Evolutionary conservation across 805 yeast species (phyloP).

Genomic region (Komagataella pastoris): DNA sequence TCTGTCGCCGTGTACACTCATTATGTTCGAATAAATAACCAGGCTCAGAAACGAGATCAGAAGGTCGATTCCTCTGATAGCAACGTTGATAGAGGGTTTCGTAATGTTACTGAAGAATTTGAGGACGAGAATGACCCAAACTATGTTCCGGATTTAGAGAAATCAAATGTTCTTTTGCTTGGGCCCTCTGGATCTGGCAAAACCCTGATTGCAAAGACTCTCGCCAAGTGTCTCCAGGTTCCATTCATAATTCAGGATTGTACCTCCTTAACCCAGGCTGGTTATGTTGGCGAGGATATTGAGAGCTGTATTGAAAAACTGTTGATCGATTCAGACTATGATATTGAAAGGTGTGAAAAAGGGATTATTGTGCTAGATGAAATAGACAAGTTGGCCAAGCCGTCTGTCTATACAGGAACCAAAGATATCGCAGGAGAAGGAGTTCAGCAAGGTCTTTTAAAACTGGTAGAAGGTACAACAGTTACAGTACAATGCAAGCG

Average conservation of each 20-base stretch:
- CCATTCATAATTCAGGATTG: slow-evolving; percentile 51
- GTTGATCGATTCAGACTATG: slow-evolving; percentile 33
- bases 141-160: slow-evolving; percentile 33
- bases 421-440: slow-evolving; percentile 56
- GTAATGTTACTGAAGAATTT: neutral
- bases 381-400: slow-evolving; percentile 41
- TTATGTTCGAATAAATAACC: slow-evolving; percentile 32
- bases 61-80: slow-evolving; percentile 5
- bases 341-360: slow-evolving; percentile 36
- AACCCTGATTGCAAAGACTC: slow-evolving; percentile 39
- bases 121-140: slow-evolving; percentile 7
- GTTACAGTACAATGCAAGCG: slow-evolving; percentile 27
- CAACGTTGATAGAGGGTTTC: slow-evolving; percentile 3
- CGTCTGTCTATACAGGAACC: slow-evolving; percentile 29
- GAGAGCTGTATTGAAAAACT: slow-evolving; percentile 42
- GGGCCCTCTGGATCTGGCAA: slow-evolving; percentile 58
- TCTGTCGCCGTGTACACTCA: slow-evolving; percentile 52
- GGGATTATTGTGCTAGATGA: slow-evolving; percentile 53
- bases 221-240: slow-evolving; percentile 36
- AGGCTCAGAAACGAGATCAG: neutral
- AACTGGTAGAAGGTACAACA: slow-evolving; percentile 42
- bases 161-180: slow-evolving; percentile 38
- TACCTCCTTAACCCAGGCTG: slow-evolving; percentile 51
- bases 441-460: slow-evolving; percentile 46
- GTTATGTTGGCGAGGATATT: slow-evolving; percentile 53